A percentile compares a stretch with the other conserved stretches of the same genome.
Evolutionary conservation across 768 basidiomycete genomes (phyloP).

Genomic region (Pleurotus giganteus): DNA sequence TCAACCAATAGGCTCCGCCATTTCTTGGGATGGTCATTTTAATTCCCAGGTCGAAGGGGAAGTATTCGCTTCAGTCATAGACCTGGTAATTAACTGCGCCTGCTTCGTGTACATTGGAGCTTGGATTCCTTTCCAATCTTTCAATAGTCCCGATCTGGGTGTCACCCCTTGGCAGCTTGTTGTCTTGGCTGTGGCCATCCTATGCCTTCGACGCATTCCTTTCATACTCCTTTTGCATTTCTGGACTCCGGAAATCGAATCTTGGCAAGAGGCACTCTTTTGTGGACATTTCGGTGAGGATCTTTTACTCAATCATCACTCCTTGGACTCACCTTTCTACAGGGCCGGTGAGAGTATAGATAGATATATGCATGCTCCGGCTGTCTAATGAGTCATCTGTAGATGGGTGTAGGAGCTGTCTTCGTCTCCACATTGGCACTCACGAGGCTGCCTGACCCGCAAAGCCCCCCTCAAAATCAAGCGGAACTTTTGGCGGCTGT

Average conservation of each 20-base stretch:
- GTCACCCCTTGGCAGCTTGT: slow-evolving; percentile 72
- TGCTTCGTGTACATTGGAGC: slow-evolving; percentile 89
- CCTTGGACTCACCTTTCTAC: neutral
- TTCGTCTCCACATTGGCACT: slow-evolving; percentile 82
- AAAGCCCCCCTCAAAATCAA: slow-evolving; percentile 60
- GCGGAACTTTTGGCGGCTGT: slow-evolving; percentile 69
- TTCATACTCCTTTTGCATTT: slow-evolving; percentile 72
- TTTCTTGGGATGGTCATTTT: slow-evolving; percentile 90
- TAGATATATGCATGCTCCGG: neutral
- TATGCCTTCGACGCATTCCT: slow-evolving; percentile 81
- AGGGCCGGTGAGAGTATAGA: slow-evolving; percentile 48
- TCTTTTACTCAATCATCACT: neutral
- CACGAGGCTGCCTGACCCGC: slow-evolving; percentile 54
- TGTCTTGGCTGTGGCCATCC: slow-evolving; percentile 62
- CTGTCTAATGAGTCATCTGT: neutral
- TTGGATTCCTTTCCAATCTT: slow-evolving; percentile 70
- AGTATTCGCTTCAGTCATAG: slow-evolving; percentile 86
- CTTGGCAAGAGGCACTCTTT: slow-evolving; percentile 87
- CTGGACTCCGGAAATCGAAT: slow-evolving; percentile 84
- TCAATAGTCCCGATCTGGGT: slow-evolving; percentile 54
- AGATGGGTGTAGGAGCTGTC: slow-evolving; percentile 92
- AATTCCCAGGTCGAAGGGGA: slow-evolving; percentile 83
- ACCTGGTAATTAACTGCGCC: slow-evolving; percentile 78
- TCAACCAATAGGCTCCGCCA: slow-evolving; percentile 63
- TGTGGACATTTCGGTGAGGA: slow-evolving; percentile 82